Conservation (phyloP, 805 yeast species). For the Metschnikowia orientalis region DNA sequence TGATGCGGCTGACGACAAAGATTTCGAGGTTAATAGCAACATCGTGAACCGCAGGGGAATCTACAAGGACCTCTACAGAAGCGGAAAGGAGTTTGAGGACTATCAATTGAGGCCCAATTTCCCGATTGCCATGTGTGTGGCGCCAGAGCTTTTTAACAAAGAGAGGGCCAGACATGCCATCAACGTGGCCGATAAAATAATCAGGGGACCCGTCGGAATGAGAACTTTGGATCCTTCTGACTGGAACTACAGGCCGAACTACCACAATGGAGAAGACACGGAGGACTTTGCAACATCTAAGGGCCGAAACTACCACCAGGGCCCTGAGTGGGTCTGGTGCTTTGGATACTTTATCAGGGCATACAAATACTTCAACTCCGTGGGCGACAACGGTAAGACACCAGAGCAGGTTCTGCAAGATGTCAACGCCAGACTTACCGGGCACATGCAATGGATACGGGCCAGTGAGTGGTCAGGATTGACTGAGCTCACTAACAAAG, state of each 20-base stretch:
- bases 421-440: conserved; percentile 55
- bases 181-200: conserved; percentile 60
- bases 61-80: conserved; percentile 77
- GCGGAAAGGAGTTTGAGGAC: conserved; percentile 89
- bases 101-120: conserved; percentile 91
- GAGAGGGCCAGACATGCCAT: conserved; percentile 62
- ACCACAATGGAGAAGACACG: conserved; percentile 73
- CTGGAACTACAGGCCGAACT: conserved; percentile 86
- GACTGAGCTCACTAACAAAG: conserved; percentile 86
- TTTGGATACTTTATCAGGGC: conserved; percentile 87
- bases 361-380: conserved; percentile 48
- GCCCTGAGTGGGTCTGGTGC: conserved; percentile 98
- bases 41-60: conserved; percentile 88
- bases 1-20: conserved; percentile 54
- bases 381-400: conserved; percentile 38
- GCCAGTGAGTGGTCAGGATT: conserved; percentile 91
- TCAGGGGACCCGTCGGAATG: conserved; percentile 91
- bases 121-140: conserved; percentile 88
- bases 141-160: conserved; percentile 81
- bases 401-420: conserved; percentile 53
- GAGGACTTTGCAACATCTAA: conserved; percentile 88
- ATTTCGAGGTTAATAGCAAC: conserved; percentile 56
- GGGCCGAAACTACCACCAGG: conserved; percentile 97
- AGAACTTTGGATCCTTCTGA: conserved; percentile 90
- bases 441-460: conserved; percentile 64